phyloP scores from a whole-genome alignment of 2,329 filamentous ascomycete species.

The Apiospora rasikravindrae region DNA sequence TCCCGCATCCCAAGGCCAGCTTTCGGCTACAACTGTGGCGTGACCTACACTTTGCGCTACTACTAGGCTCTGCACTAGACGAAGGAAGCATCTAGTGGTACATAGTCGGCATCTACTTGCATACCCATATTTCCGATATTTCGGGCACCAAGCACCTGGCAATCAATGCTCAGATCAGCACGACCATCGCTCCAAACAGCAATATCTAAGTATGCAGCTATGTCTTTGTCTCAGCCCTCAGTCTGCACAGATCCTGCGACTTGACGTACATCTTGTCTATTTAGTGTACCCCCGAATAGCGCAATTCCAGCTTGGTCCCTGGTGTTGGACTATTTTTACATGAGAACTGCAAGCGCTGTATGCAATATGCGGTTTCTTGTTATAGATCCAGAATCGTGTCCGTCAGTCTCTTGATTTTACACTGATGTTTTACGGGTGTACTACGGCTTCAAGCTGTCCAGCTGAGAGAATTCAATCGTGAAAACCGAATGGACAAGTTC shows the following conservation, averaged over 20 bases:
- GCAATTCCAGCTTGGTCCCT: not conserved
- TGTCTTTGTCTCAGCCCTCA: not conserved
- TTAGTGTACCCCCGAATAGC: not conserved
- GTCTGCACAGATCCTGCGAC: not conserved
- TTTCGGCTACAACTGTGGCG: not conserved
- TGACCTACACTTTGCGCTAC: conserved; percentile 9
- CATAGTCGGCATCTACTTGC: not conserved
- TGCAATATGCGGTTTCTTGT: not conserved
- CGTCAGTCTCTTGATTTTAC: not conserved
- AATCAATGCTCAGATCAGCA: not conserved
- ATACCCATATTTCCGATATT: not conserved
- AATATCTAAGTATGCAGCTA: not conserved
- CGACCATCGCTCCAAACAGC: not conserved
- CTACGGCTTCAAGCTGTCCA: not conserved
- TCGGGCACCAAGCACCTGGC: not conserved
- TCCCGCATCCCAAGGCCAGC: conserved; percentile 2
- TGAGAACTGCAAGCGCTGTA: not conserved
- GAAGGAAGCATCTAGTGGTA: not conserved
- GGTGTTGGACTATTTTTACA: not conserved
- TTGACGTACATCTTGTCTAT: not conserved
- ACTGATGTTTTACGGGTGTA: not conserved
- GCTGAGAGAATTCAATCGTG: not conserved
- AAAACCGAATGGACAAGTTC: not conserved
- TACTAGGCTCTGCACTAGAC: not conserved
- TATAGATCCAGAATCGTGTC: not conserved